Base-by-base conservation (phyloP, 2,329 filamentous ascomycete genomes). In the Talaromyces sp. region DNA sequence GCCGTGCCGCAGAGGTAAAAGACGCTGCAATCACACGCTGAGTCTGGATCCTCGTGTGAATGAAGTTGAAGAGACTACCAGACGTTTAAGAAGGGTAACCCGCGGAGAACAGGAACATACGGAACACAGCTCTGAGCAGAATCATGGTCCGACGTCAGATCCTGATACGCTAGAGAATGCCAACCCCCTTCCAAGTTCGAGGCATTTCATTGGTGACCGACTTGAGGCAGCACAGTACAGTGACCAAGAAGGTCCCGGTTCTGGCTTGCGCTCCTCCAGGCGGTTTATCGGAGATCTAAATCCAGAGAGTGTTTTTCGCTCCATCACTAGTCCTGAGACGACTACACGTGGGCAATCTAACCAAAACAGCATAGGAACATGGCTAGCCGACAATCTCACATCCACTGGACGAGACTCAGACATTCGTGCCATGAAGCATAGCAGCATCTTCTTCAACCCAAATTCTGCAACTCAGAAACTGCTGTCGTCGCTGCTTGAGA, bases 271-370 rank as follows among this genome's bases (percentile, higher is more conserved):
- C 25, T 13, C 22, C 50, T 50, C 22, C 1, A 56, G 43, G 31
- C 41, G 33, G 10, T 53, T 84, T 56, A 78, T 85, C 37, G 81
- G 82, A 17, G 82, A 85, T 63, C 64, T 84, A 28, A 85, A 83
- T 62, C 83, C 83, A 1, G 83, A 85, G 66, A 80, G 80, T 59
- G 80, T 85, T 66, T 82, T 86, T 57, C 75, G 83, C 63, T 80
- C 84, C 62, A 81, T 80, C 1, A 80, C 80, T 2, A 75, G 72
- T 56, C 71, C 75, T 22, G 68, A 69, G 46, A 68, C 71, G 22
- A 72, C 70, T 22, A 71, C 45, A 40, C 10, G 52, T 3, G 52
- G 40, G 5, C 39, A 43, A 45, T 33, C 35, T 10, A 56, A 43
- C 28, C 52, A 43, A 36, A 13, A 50, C 1, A 56, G 43, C 19